Percentiles rank a stretch among this genome's conserved stretches.
Evolutionary conservation across 2,329 filamentous ascomycete genomes (phyloP).

Genomic region (Thelonectria rubi): DNA sequence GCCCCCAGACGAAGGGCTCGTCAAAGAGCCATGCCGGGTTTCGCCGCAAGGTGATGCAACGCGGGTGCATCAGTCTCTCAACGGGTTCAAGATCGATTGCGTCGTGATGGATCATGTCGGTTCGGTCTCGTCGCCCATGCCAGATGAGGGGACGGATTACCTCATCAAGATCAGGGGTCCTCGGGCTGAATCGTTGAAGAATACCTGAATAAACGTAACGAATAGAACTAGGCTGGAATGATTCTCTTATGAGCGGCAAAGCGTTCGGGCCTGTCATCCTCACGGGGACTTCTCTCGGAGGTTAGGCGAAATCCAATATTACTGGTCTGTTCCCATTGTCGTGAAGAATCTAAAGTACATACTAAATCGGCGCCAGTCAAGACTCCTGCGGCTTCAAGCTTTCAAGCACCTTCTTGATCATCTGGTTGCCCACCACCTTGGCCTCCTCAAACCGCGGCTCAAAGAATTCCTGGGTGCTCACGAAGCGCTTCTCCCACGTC

Average conservation of each 20-base stretch:
- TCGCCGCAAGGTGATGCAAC: neutral
- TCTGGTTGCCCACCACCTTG: constrained; percentile 87
- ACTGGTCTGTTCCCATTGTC: neutral
- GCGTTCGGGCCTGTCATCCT: no score
- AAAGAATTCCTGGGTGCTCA: constrained; percentile 91
- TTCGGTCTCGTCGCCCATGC: constrained; percentile 9
- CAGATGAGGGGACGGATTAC: constrained; percentile 7
- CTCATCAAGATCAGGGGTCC: constrained; percentile 16
- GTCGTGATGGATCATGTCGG: constrained; percentile 15
- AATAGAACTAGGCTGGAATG: neutral
- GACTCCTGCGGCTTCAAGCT: constrained; percentile 63
- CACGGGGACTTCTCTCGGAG: neutral
- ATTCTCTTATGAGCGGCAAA: neutral
- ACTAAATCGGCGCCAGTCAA: constrained; percentile 10
- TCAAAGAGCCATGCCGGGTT: neutral
- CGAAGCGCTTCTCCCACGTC: constrained; percentile 89
- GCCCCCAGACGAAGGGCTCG: neutral
- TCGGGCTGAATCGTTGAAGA: neutral
- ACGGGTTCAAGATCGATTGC: constrained; percentile 13
- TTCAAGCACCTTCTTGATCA: constrained; percentile 95
- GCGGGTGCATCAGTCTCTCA: neutral
- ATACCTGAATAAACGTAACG: neutral
- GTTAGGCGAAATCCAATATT: neutral
- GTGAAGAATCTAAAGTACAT: neutral
- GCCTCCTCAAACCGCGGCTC: constrained; percentile 89